A percentile compares a stretch with the other conserved stretches of the same genome.
These are phyloP conservation scores for Pleurotus platypus DNA, from an alignment of 768 basidiomycete genomes.

Conservation along the genomic window DNA sequence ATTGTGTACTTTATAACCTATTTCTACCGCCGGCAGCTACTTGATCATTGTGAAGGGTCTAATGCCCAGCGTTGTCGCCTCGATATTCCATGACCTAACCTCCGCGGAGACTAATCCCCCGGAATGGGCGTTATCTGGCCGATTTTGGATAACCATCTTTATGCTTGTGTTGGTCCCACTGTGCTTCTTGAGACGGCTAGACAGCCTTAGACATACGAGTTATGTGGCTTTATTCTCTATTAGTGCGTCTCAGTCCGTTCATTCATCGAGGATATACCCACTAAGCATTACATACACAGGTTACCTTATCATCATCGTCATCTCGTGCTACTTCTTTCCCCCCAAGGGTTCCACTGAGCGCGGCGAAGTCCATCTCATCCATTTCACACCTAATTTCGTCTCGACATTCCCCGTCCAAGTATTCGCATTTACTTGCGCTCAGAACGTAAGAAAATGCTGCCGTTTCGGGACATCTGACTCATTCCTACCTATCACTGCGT, in stretches of 20 bases:
- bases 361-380: slow-evolving; percentile 69
- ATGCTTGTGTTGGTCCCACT: slow-evolving; percentile 79
- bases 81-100: slow-evolving; percentile 76
- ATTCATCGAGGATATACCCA: background rate
- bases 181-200: slow-evolving; percentile 76
- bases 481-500: background rate
- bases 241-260: slow-evolving; percentile 43
- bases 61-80: slow-evolving; percentile 85
- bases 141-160: slow-evolving; percentile 78
- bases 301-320: slow-evolving; percentile 77
- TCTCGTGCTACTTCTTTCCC: slow-evolving; percentile 77
- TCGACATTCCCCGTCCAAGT: slow-evolving; percentile 92
- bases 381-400: slow-evolving; percentile 75
- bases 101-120: slow-evolving; percentile 65
- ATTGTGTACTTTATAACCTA: slow-evolving; percentile 3
- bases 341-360: slow-evolving; percentile 55
- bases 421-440: slow-evolving; percentile 89
- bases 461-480: slow-evolving; percentile 2
- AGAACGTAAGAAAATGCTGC: slow-evolving; percentile 61
- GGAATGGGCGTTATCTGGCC: slow-evolving; percentile 70
- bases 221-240: slow-evolving; percentile 91
- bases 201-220: slow-evolving; percentile 87
- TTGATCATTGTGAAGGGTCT: slow-evolving; percentile 91
- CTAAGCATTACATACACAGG: slow-evolving; percentile 32
- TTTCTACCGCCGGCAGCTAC: slow-evolving; percentile 46